A percentile compares a stretch with the other conserved stretches of the same genome.
Evolutionary conservation across 1,284 basidiomycete genomes (phyloP).

Genomic region (Pascua guehoae): DNA sequence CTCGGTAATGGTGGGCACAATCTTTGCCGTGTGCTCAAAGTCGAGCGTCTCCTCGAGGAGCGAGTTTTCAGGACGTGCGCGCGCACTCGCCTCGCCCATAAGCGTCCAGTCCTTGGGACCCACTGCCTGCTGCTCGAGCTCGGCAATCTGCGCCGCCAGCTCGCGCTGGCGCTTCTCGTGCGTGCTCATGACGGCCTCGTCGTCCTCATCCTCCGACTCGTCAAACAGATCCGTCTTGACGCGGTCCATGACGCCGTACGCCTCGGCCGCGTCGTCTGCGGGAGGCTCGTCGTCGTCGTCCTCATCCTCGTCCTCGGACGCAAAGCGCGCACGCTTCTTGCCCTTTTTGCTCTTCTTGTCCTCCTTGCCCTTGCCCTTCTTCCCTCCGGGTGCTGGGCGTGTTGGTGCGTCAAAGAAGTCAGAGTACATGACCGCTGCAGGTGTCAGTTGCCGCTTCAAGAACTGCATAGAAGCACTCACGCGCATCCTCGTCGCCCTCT

Average conservation of each 20-base stretch:
- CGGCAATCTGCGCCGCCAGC: slow-evolving; percentile 54
- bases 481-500: slow-evolving; percentile 47
- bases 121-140: slow-evolving; percentile 56
- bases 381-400: slow-evolving; percentile 13
- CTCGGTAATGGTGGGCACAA: slow-evolving; percentile 85
- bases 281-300: slow-evolving; percentile 31
- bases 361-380: slow-evolving; percentile 34
- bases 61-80: slow-evolving; percentile 82
- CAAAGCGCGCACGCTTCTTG: slow-evolving; percentile 38
- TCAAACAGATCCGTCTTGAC: slow-evolving; percentile 56
- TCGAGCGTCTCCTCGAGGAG: slow-evolving; percentile 92
- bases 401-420: slow-evolving; percentile 63
- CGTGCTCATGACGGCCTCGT: slow-evolving; percentile 48
- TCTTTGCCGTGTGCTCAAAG: slow-evolving; percentile 83
- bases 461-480: slow-evolving; percentile 21
- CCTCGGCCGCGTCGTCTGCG: slow-evolving; percentile 31
- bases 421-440: slow-evolving; percentile 48
- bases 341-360: slow-evolving; percentile 43
- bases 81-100: slow-evolving; percentile 81
- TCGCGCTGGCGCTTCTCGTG: slow-evolving; percentile 55
- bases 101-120: slow-evolving; percentile 80
- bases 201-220: slow-evolving; percentile 53
- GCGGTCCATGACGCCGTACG: slow-evolving; percentile 50
- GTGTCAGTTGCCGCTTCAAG: neutral
- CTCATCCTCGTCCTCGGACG: slow-evolving; percentile 34